Percentiles rank a stretch among this genome's conserved stretches.
These are phyloP conservation scores for Phyllosticta ampelicida DNA, from an alignment of 2,329 filamentous ascomycete genomes.

Conservation along the genomic window DNA sequence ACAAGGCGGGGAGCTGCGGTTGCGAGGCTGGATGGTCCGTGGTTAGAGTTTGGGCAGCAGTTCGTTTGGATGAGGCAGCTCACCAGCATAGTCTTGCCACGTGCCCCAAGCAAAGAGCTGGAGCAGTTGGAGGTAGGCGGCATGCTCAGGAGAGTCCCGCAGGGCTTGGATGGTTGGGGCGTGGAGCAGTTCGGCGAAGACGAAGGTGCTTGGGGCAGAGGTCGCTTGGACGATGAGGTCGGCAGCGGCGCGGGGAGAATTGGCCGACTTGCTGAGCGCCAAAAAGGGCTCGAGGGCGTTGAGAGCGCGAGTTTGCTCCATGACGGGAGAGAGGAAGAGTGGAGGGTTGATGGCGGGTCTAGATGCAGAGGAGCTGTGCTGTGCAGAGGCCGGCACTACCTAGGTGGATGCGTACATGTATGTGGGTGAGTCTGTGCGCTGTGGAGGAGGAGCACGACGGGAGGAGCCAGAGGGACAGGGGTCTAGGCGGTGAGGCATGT, in stretches of 20 bases:
- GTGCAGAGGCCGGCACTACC: too few species aligned
- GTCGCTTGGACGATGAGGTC: slow-evolving; percentile 83
- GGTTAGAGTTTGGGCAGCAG: background rate
- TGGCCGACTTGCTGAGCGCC: slow-evolving; percentile 75
- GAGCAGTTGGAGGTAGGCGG: slow-evolving; percentile 57
- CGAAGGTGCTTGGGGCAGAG: slow-evolving; percentile 76
- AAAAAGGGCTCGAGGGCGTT: slow-evolving; percentile 72
- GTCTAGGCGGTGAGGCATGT: background rate
- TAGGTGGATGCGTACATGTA: too few species aligned
- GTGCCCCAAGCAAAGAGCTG: slow-evolving; percentile 90
- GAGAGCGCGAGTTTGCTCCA: slow-evolving; percentile 60
- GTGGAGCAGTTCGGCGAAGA: slow-evolving; percentile 89
- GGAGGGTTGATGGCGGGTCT: background rate
- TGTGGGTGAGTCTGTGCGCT: background rate
- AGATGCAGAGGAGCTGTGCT: background rate
- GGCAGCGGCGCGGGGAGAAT: slow-evolving; percentile 70
- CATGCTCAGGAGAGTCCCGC: slow-evolving; percentile 50
- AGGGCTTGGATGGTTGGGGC: slow-evolving; percentile 70
- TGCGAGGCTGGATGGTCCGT: slow-evolving; percentile 27
- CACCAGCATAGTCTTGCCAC: slow-evolving; percentile 64
- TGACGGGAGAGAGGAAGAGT: slow-evolving; percentile 25
- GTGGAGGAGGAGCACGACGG: too few species aligned
- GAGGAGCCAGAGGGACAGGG: background rate
- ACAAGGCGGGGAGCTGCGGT: slow-evolving; percentile 57
- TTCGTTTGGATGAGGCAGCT: slow-evolving; percentile 8